These are phyloP conservation scores for Cladosporium sphaerospermum DNA, from an alignment of 2,329 filamentous ascomycete species.

Conservation along the genomic window DNA sequence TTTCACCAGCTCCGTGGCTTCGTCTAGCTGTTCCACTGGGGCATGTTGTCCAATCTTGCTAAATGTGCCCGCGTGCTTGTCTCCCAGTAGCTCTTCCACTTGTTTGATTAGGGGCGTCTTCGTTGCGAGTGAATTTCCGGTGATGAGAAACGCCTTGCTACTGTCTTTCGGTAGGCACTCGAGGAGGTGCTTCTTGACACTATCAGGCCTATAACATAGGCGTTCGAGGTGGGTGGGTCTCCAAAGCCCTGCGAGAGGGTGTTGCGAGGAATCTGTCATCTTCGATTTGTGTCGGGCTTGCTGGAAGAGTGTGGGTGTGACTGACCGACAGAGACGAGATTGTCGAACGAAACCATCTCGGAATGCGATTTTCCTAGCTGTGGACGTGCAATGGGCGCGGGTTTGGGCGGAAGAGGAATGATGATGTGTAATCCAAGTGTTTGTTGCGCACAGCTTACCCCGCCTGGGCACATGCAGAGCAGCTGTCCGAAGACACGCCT, in stretches of 20 bases:
- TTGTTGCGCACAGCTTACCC: too few relatives aligned
- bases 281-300: conserved; percentile 28
- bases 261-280: conserved; percentile 39
- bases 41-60: conserved; percentile 51
- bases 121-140: conserved; percentile 47
- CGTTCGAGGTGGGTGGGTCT: conserved; percentile 45
- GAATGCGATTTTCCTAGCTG: too few relatives aligned
- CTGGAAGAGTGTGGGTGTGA: neutral
- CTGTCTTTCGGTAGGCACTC: conserved; percentile 36
- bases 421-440: too few relatives aligned
- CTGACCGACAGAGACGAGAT: conserved; percentile 9
- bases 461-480: too few relatives aligned
- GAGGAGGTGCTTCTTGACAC: conserved; percentile 43
- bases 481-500: too few relatives aligned
- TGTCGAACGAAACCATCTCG: conserved; percentile 7
- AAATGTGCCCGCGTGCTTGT: conserved; percentile 48
- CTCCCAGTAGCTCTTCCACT: conserved; percentile 44
- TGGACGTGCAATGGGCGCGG: too few relatives aligned
- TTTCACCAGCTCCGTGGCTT: conserved; percentile 43
- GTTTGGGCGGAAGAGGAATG: too few relatives aligned
- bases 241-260: conserved; percentile 45
- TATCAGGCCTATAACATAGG: conserved; percentile 45
- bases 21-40: conserved; percentile 48
- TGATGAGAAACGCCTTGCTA: conserved; percentile 54
- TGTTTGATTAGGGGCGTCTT: conserved; percentile 49